phyloP scores from a whole-genome alignment of 768 basidiomycete species.

The Boletus reticulatus region DNA sequence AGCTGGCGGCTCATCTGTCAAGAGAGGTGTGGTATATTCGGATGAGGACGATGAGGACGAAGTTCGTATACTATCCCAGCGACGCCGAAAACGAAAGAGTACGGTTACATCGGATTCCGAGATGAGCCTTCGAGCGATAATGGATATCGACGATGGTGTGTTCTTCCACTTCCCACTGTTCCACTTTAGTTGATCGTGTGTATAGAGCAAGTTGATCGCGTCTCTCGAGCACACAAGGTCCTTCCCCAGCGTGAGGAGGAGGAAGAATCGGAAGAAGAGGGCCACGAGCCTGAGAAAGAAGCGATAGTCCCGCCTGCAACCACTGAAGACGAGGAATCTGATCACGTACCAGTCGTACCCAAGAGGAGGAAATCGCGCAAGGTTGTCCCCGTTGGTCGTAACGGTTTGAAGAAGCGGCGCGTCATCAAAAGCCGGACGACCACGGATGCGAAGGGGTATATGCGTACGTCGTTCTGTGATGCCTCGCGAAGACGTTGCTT shows the following conservation, averaged over 20 bases:
- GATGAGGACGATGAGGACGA: slow-evolving; percentile 54
- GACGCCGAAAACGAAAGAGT: slow-evolving; percentile 33
- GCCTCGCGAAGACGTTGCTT: background rate
- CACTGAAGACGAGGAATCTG: slow-evolving; percentile 29
- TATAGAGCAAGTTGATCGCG: slow-evolving; percentile 27
- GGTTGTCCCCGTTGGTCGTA: slow-evolving; percentile 68
- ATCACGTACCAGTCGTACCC: slow-evolving; percentile 33
- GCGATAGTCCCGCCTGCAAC: slow-evolving; percentile 26
- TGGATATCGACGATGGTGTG: slow-evolving; percentile 77
- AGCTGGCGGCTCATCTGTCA: slow-evolving; percentile 28
- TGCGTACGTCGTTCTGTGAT: slow-evolving; percentile 45
- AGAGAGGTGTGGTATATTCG: slow-evolving; percentile 51
- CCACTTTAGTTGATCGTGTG: slow-evolving; percentile 8
- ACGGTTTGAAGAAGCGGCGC: slow-evolving; percentile 73
- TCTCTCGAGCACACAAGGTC: slow-evolving; percentile 15
- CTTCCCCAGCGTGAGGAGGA: slow-evolving; percentile 22
- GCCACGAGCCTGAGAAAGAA: slow-evolving; percentile 33
- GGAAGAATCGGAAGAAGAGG: slow-evolving; percentile 24
- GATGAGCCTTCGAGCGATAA: slow-evolving; percentile 53
- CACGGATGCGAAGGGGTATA: slow-evolving; percentile 69
- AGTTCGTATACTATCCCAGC: slow-evolving; percentile 20
- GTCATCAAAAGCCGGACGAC: slow-evolving; percentile 56
- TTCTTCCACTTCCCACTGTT: slow-evolving; percentile 20
- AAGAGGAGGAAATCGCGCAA: slow-evolving; percentile 50
- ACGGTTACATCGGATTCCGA: slow-evolving; percentile 43